phyloP scores from a whole-genome alignment of 257 asterid genomes.

The Galeopsis tetrahit region DNA sequence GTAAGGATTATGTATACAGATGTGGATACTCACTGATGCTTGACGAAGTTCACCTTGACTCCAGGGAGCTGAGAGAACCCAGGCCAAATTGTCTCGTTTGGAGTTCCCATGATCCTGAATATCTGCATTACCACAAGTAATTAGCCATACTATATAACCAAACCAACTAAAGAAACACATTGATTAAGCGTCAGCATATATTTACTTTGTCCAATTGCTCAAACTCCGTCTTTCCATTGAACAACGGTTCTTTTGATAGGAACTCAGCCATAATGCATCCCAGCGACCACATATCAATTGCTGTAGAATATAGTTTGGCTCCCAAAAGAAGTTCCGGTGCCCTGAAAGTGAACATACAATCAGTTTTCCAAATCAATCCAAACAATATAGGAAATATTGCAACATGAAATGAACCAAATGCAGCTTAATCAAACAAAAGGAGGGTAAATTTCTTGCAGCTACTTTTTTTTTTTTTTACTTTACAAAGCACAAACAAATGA shows the following conservation, averaged over 20 bases:
- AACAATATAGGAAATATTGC: background rate
- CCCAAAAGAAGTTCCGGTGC: slow-evolving; percentile 97
- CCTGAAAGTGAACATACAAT: slow-evolving; percentile 47
- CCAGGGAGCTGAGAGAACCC: slow-evolving; percentile 85
- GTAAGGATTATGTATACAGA: slow-evolving; percentile 30
- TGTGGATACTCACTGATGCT: slow-evolving; percentile 71
- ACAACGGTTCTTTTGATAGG: slow-evolving; percentile 75
- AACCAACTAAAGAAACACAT: background rate
- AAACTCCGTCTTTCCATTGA: slow-evolving; percentile 83
- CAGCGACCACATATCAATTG: slow-evolving; percentile 97
- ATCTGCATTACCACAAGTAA: slow-evolving; percentile 54
- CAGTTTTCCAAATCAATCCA: slow-evolving; percentile 15
- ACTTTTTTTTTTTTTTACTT: background rate
- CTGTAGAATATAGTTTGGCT: slow-evolving; percentile 83
- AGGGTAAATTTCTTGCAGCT: background rate
- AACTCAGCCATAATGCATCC: slow-evolving; percentile 98
- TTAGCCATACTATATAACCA: slow-evolving; percentile 17
- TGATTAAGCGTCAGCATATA: background rate
- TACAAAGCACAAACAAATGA: background rate
- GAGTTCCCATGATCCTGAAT: slow-evolving; percentile 78
- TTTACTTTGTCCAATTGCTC: slow-evolving; percentile 94
- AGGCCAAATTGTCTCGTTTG: slow-evolving; percentile 87
- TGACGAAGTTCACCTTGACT: slow-evolving; percentile 78
- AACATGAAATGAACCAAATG: background rate
- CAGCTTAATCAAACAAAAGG: background rate